A percentile compares a stretch with the other conserved stretches of the same genome.
These are phyloP conservation scores for Lunasporangiospora selenospora DNA, from an alignment of 192 early-diverging fungal genomes.

Conservation along the genomic window DNA sequence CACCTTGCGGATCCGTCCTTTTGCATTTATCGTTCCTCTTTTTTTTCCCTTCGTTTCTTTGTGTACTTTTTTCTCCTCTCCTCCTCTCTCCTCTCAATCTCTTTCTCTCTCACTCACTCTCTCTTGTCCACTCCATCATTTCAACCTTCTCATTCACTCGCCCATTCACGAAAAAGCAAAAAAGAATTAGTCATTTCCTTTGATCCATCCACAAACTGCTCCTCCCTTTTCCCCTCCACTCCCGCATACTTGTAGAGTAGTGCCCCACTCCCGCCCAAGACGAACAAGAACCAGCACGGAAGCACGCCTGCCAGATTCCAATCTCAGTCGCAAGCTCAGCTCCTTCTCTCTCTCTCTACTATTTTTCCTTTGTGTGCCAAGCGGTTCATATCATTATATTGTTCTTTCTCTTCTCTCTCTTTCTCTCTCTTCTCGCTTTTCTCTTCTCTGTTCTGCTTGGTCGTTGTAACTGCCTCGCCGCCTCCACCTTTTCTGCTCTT, in stretches of 20 bases:
- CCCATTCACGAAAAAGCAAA: too few relatives aligned
- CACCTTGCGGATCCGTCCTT: not conserved
- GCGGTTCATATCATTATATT: conserved; percentile 43
- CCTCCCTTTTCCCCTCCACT: not conserved
- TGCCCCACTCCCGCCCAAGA: not conserved
- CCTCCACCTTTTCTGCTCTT: not conserved
- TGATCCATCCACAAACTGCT: too few relatives aligned
- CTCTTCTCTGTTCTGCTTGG: too few relatives aligned
- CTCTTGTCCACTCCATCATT: not conserved
- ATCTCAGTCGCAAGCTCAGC: too few relatives aligned
- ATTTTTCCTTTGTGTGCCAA: not conserved
- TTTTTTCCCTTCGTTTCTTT: not conserved
- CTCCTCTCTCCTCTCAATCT: not conserved
- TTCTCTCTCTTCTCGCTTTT: not conserved
- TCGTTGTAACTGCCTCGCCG: not conserved
- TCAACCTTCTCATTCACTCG: too few relatives aligned
- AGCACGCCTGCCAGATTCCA: too few relatives aligned
- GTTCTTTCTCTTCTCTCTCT: not conserved
- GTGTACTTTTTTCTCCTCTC: not conserved
- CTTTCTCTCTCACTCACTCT: not conserved
- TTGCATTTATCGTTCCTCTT: not conserved
- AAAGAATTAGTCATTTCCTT: not conserved
- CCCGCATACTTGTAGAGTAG: not conserved
- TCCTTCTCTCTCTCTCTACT: not conserved
- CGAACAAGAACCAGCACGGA: too few relatives aligned